These are phyloP conservation scores for Aureobasidium leucospermi DNA, from an alignment of 2,329 filamentous ascomycete species.

Conservation along the genomic window DNA sequence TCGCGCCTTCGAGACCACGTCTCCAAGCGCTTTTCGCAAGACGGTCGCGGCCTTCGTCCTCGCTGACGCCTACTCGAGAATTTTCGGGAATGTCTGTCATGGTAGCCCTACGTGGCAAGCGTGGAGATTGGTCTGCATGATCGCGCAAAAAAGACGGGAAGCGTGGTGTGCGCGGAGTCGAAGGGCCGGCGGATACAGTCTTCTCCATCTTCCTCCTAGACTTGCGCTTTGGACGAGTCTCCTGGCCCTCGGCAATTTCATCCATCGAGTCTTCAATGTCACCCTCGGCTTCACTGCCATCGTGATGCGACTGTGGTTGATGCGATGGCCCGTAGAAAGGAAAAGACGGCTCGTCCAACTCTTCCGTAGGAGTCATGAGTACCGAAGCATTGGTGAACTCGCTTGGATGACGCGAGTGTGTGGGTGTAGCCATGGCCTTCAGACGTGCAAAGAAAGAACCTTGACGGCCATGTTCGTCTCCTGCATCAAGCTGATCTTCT, in stretches of 20 bases:
- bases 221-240: slow-evolving; percentile 53
- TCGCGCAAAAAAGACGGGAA: slow-evolving; percentile 39
- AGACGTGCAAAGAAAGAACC: slow-evolving; percentile 68
- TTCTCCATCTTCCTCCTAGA: slow-evolving; percentile 55
- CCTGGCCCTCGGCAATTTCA: slow-evolving; percentile 36
- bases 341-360: slow-evolving; percentile 37
- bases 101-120: slow-evolving; percentile 45
- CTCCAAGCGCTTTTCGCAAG: slow-evolving; percentile 40
- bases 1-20: slow-evolving; percentile 39
- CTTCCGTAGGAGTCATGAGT: slow-evolving; percentile 39
- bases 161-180: slow-evolving; percentile 53
- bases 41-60: slow-evolving; percentile 44
- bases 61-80: slow-evolving; percentile 38
- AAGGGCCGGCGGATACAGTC: slow-evolving; percentile 55
- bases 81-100: slow-evolving; percentile 42
- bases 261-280: slow-evolving; percentile 84
- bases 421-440: slow-evolving; percentile 60
- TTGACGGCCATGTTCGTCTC: slow-evolving; percentile 53
- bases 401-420: slow-evolving; percentile 42
- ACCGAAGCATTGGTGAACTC: slow-evolving; percentile 40
- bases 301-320: slow-evolving; percentile 45
- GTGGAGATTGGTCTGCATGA: slow-evolving; percentile 3
- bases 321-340: slow-evolving; percentile 38
- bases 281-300: slow-evolving; percentile 64
- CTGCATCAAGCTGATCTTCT: slow-evolving; percentile 58